Percentiles rank a stretch among this genome's conserved stretches.
These are phyloP conservation scores for Inga leiocalycina DNA, from an alignment of 306 rosid genomes.

Conservation along the genomic window DNA sequence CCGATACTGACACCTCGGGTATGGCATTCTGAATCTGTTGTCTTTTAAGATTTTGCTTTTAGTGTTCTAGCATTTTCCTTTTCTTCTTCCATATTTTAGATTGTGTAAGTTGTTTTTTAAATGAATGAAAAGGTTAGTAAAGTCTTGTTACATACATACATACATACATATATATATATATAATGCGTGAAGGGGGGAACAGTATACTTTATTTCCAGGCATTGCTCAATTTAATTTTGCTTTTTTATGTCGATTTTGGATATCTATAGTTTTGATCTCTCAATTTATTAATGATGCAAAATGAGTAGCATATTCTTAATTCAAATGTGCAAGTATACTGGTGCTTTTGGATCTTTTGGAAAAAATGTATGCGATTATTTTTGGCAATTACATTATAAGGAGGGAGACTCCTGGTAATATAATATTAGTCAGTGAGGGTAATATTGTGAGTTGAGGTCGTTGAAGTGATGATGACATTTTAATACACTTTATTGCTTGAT, in stretches of 20 bases:
- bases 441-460: not conserved
- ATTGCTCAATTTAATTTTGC: not conserved
- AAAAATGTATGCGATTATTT: not conserved
- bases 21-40: constrained; percentile 30
- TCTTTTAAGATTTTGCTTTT: constrained; percentile 29
- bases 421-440: not conserved
- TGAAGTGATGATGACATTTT: constrained; percentile 7
- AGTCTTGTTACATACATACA: not conserved
- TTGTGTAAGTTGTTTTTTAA: not conserved
- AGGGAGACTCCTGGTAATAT: not conserved
- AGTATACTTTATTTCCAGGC: not conserved
- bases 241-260: not conserved
- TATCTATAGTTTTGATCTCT: constrained; percentile 12
- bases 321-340: not conserved
- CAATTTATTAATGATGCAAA: not conserved
- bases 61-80: not conserved
- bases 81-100: not conserved
- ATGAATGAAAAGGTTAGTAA: not conserved
- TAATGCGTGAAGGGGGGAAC: not conserved
- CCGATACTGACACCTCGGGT: constrained; percentile 97
- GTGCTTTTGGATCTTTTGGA: not conserved
- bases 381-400: not conserved
- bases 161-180: not conserved
- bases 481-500: constrained; percentile 11
- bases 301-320: not conserved